Base-by-base conservation (phyloP, 2,329 filamentous ascomycete species). In the Talaromyces rugulosus region DNA sequence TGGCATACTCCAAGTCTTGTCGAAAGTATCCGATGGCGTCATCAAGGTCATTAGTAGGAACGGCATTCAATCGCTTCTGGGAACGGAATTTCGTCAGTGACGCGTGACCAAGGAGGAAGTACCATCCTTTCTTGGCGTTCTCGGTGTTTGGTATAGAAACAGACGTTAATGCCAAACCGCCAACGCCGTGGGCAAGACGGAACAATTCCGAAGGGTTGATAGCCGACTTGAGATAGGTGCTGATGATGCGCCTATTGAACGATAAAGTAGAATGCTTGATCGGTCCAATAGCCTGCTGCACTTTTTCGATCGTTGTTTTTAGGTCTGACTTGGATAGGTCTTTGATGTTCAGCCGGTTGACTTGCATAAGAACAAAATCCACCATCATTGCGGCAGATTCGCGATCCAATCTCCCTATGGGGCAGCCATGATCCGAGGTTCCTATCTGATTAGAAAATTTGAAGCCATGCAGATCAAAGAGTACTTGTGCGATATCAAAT, bases 301-400 rank as follows among this genome's bases (percentile, higher is more conserved):
- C 91, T 67, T 93, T 92, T 63, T 99, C 95, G 62, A 99, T 95
- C 0, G 92, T 92, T 16, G 83, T 86, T 73, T 94, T 96, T 59
- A 99, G 81, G 61, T 98, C 92, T 16, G 92, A 95, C 74, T 96
- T 98, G 16, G 92, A 85, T 18, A 98, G 79, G 66, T 98, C 95
- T 70, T 94, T 96, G 79, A 96, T 90, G 27, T 91, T 88, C 81
- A 97, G 89, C 64, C 90, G 88, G 56, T 89, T 88, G 2, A 91
- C 91, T 62, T 97, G 87, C 40, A 86, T 81, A 70, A 96, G 89
- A 42, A 98, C 85, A 70, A 93, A 90, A 64, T 96, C 90, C 11
- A 96, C 86, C 55, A 97, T 83, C 65, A 89, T 87, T 69, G 93
- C 83, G 0, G 93, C 93, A 62, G 91, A 91, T 42, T 87, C 84